These are phyloP conservation scores for Diaporthe helianthi DNA, from an alignment of 2,329 filamentous ascomycete species.

Conservation along the genomic window DNA sequence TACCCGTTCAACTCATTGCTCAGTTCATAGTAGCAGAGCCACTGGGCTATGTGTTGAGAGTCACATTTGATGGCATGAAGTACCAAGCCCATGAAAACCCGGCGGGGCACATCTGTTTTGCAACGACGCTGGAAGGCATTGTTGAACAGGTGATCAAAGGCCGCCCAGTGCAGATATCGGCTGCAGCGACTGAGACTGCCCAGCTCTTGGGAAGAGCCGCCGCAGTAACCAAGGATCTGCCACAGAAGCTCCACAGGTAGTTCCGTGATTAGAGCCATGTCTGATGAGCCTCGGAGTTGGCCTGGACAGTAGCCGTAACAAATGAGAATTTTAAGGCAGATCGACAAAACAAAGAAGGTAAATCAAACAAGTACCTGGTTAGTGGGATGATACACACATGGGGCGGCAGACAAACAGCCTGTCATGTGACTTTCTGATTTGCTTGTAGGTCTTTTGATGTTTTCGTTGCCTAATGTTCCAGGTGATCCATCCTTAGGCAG, in stretches of 20 bases:
- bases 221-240: not conserved
- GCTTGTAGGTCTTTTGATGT: too few relatives aligned
- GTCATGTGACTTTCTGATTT: too few relatives aligned
- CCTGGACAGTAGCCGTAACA: too few relatives aligned
- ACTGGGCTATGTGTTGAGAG: not conserved
- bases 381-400: too few relatives aligned
- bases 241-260: not conserved
- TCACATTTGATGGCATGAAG: not conserved
- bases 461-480: too few relatives aligned
- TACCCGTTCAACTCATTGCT: not conserved
- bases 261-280: not conserved
- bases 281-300: not conserved
- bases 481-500: too few relatives aligned
- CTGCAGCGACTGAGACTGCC: not conserved
- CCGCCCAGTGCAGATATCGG: not conserved
- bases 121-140: not conserved
- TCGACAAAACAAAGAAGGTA: too few relatives aligned
- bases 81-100: not conserved
- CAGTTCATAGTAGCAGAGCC: not conserved
- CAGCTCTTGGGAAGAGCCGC: not conserved
- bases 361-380: too few relatives aligned
- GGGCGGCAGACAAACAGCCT: too few relatives aligned
- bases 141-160: not conserved
- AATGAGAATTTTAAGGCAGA: not conserved
- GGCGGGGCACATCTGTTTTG: not conserved